Conservation (phyloP, 2,329 filamentous ascomycete genomes). For the Colletotrichum salicis region DNA sequence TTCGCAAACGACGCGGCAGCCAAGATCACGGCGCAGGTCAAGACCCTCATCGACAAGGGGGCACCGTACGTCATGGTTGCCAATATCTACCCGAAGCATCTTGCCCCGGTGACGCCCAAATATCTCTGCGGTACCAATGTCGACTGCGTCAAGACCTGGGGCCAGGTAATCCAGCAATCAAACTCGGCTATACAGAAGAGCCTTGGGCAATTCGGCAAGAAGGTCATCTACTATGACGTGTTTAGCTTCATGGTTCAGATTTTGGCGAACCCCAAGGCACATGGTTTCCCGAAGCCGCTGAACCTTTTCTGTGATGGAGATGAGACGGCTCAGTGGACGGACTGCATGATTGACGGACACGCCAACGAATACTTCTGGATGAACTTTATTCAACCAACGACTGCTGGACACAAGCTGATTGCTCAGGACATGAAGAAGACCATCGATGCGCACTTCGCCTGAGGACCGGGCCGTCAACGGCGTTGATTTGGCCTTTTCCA, state of each 20-base stretch:
- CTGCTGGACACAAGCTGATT: constrained; percentile 13
- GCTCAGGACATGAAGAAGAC: constrained; percentile 9
- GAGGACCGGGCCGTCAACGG: neutral
- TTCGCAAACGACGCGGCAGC: constrained; percentile 6
- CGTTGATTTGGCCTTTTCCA: neutral
- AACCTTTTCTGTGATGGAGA: neutral
- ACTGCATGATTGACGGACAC: neutral
- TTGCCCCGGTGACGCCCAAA: neutral
- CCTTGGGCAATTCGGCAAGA: neutral
- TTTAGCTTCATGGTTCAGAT: neutral
- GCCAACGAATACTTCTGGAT: constrained; percentile 22
- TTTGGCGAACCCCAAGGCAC: neutral
- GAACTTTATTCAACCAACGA: constrained; percentile 22
- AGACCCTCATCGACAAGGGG: neutral
- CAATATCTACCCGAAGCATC: neutral
- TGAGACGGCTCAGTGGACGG: neutral
- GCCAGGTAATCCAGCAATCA: neutral
- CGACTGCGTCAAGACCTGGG: neutral
- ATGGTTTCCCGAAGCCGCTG: neutral
- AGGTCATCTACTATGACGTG: neutral
- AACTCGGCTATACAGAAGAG: neutral
- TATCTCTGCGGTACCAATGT: neutral
- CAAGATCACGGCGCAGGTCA: constrained; percentile 1
- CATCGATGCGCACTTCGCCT: neutral
- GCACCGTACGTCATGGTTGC: neutral